Percentiles rank a stretch among this genome's conserved stretches.
These are phyloP conservation scores for Quercus tomentella DNA, from an alignment of 331 rosid genomes.

Conservation along the genomic window DNA sequence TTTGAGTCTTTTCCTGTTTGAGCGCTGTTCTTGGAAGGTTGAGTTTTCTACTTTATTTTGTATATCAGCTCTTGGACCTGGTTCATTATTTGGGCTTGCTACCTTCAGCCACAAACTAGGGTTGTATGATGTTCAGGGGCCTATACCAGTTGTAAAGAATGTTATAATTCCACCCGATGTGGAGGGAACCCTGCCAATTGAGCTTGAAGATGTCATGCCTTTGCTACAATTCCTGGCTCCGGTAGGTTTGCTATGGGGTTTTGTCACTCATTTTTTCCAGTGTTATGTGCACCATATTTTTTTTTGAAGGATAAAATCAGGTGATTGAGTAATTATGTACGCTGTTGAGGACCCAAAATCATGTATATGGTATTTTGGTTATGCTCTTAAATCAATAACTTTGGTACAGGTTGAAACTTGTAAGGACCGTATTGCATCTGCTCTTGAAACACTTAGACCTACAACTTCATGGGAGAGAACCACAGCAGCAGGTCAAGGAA, in stretches of 20 bases:
- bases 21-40: slow-evolving; percentile 11
- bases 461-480: slow-evolving; percentile 98
- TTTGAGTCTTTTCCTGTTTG: slow-evolving; percentile 19
- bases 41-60: slow-evolving; percentile 9
- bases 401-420: slow-evolving; percentile 77
- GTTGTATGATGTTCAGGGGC: slow-evolving; percentile 93
- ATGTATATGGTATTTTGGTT: slow-evolving; percentile 4
- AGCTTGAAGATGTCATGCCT: slow-evolving; percentile 97
- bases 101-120: slow-evolving; percentile 97
- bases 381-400: slow-evolving; percentile 13
- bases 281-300: not conserved
- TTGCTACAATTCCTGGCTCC: slow-evolving; percentile 95
- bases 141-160: slow-evolving; percentile 84
- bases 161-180: slow-evolving; percentile 81
- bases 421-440: slow-evolving; percentile 88
- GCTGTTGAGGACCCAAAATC: not conserved
- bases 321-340: not conserved
- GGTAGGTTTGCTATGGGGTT: slow-evolving; percentile 46
- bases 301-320: not conserved
- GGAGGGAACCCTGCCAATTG: slow-evolving; percentile 71
- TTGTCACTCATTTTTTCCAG: not conserved
- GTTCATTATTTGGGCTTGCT: slow-evolving; percentile 97
- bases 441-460: slow-evolving; percentile 94
- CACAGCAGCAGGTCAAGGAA: slow-evolving; percentile 77
- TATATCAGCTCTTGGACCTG: slow-evolving; percentile 82